A percentile compares a stretch with the other conserved stretches of the same genome.
Evolutionary conservation across 2,329 filamentous ascomycete genomes (phyloP).

Genomic region (Cladosporium phlei): DNA sequence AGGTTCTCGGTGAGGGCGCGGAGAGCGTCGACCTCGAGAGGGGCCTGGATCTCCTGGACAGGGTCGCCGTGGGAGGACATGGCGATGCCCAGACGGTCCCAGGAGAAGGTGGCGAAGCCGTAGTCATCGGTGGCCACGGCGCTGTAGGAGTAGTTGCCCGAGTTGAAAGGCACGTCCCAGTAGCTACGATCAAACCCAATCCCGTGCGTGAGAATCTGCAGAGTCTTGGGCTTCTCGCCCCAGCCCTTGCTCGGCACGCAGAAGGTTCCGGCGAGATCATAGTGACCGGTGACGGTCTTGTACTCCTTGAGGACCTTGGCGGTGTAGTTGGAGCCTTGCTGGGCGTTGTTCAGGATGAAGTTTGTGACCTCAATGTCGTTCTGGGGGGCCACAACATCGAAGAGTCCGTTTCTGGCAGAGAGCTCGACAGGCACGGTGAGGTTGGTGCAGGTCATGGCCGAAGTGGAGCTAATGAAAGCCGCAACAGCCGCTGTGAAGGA

Average conservation of each 20-base stretch:
- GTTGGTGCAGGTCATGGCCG: slow-evolving; percentile 41
- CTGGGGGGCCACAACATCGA: slow-evolving; percentile 42
- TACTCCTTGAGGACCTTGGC: slow-evolving; percentile 46
- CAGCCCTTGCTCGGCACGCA: slow-evolving; percentile 45
- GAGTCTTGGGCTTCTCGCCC: slow-evolving; percentile 27
- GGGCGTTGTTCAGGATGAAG: slow-evolving; percentile 49
- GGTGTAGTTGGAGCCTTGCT: slow-evolving; percentile 49
- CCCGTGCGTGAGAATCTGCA: slow-evolving; percentile 52
- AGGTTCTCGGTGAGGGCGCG: slow-evolving; percentile 49
- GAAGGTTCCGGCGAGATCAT: slow-evolving; percentile 57
- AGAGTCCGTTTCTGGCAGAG: slow-evolving; percentile 50
- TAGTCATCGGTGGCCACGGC: slow-evolving; percentile 49
- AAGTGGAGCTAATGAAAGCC: slow-evolving; percentile 21
- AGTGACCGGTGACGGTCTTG: slow-evolving; percentile 48
- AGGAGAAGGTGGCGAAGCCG: slow-evolving; percentile 57
- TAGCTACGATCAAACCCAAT: slow-evolving; percentile 56
- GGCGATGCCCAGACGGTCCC: slow-evolving; percentile 60
- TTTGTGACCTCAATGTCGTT: slow-evolving; percentile 55
- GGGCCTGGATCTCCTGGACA: slow-evolving; percentile 55
- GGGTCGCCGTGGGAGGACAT: slow-evolving; percentile 56
- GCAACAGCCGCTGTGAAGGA: slow-evolving; percentile 21
- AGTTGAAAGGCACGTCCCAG: slow-evolving; percentile 57
- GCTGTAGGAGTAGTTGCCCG: slow-evolving; percentile 60
- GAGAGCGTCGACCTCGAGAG: slow-evolving; percentile 56
- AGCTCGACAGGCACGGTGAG: slow-evolving; percentile 55